A percentile compares a stretch with the other conserved stretches of the same genome.
phyloP scores from a whole-genome alignment of 768 basidiomycete genomes.

The Lactarius trivialis region DNA sequence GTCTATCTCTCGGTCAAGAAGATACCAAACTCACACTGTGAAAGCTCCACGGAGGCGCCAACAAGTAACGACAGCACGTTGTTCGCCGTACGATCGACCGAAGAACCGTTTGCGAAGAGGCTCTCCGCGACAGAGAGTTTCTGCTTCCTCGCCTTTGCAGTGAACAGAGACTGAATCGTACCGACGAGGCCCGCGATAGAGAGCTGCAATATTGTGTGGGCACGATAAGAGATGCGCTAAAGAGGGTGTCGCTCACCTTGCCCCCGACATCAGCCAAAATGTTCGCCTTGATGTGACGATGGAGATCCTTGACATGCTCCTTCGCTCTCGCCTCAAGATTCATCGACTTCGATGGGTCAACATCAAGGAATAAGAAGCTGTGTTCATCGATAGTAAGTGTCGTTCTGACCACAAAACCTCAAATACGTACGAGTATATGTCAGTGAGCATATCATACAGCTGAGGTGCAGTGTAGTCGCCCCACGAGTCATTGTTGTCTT shows the following conservation, averaged over 20 bases:
- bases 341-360: slow-evolving; percentile 54
- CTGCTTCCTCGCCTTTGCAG: slow-evolving; percentile 35
- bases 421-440: slow-evolving; percentile 59
- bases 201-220: slow-evolving; percentile 24
- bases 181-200: slow-evolving; percentile 39
- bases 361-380: slow-evolving; percentile 73
- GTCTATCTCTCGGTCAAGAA: not conserved
- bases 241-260: slow-evolving; percentile 33
- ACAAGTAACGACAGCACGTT: slow-evolving; percentile 67
- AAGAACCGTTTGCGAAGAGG: slow-evolving; percentile 50
- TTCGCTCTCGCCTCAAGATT: slow-evolving; percentile 46
- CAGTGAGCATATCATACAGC: slow-evolving; percentile 55
- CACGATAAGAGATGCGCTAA: not conserved
- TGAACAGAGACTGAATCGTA: slow-evolving; percentile 43
- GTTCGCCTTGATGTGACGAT: slow-evolving; percentile 48
- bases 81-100: slow-evolving; percentile 58
- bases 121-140: slow-evolving; percentile 45
- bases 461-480: slow-evolving; percentile 59
- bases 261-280: slow-evolving; percentile 37
- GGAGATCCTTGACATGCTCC: slow-evolving; percentile 46
- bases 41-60: slow-evolving; percentile 58
- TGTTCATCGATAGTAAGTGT: not conserved
- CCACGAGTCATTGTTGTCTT: slow-evolving; percentile 43
- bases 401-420: not conserved
- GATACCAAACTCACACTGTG: slow-evolving; percentile 43